Evolutionary conservation across 2,329 filamentous ascomycete species (phyloP).

Genomic region (Epichloe festucae): DNA sequence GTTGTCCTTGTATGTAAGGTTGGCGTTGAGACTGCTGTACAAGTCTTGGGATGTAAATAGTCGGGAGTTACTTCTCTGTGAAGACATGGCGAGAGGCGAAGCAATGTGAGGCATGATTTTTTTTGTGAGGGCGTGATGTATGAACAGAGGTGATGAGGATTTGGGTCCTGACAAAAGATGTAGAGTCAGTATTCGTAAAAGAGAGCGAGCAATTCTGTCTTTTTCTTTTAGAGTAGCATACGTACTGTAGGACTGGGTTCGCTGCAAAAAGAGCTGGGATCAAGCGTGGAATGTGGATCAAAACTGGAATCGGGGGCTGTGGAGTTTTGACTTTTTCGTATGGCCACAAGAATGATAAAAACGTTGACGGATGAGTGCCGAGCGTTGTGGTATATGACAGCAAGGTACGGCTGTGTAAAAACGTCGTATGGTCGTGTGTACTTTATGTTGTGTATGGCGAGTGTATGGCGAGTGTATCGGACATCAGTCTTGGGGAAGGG

Average conservation of each 20-base stretch:
- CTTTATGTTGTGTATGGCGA: neutral
- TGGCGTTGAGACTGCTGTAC: conserved; percentile 39
- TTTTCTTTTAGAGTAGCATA: neutral
- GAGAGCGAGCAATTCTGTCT: neutral
- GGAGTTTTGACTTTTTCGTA: neutral
- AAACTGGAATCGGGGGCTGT: neutral
- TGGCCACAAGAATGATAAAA: neutral
- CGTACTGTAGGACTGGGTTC: neutral
- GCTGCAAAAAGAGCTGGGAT: neutral
- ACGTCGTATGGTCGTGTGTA: neutral
- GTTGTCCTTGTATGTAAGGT: conserved; percentile 30
- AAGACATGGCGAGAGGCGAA: conserved; percentile 34
- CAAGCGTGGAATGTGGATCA: neutral
- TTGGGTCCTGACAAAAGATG: neutral
- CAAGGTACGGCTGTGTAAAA: neutral
- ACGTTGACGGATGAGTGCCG: neutral
- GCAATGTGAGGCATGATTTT: conserved; percentile 23
- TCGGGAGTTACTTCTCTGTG: conserved; percentile 30
- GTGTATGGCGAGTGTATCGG: neutral
- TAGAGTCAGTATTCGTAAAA: neutral
- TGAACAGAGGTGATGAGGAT: neutral
- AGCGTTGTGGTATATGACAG: neutral
- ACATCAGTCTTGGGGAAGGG: neutral
- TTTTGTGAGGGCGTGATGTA: conserved; percentile 1
- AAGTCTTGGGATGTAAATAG: conserved; percentile 36